A percentile compares a stretch with the other conserved stretches of the same genome.
Conservation (phyloP, 2,329 filamentous ascomycete genomes). For the Arthrinium phaeospermum region DNA sequence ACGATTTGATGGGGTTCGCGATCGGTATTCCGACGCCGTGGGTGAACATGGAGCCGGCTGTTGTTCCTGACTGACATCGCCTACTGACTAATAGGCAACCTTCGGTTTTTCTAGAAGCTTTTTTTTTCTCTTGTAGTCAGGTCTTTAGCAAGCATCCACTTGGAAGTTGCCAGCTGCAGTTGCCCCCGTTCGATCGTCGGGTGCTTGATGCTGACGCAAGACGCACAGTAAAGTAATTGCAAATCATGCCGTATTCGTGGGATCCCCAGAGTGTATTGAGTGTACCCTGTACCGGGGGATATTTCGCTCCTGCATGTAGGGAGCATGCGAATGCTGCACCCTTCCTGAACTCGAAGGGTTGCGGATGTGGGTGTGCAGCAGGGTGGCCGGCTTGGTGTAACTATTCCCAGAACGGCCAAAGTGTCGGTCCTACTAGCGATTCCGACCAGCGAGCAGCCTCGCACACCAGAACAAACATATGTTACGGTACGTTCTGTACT, state of each 20-base stretch:
- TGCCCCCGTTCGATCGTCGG: not conserved
- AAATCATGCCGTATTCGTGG: not conserved
- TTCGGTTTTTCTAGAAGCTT: not conserved
- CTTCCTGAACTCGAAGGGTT: not conserved
- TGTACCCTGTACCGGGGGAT: not conserved
- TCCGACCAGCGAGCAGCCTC: not conserved
- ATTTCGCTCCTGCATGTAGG: not conserved
- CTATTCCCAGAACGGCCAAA: not conserved
- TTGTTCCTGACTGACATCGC: not conserved
- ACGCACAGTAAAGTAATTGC: conserved; percentile 1
- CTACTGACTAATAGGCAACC: not conserved
- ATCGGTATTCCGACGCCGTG: conserved; percentile 13
- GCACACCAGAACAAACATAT: conserved; percentile 6
- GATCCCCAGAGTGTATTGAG: not conserved
- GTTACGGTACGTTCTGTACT: not conserved
- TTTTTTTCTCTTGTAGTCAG: not conserved
- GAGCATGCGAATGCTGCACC: not conserved
- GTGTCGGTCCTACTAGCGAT: conserved; percentile 13
- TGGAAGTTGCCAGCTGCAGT: not conserved
- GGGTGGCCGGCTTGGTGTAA: not conserved
- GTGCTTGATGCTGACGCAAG: not conserved
- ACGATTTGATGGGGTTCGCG: conserved; percentile 10
- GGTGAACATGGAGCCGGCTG: not conserved
- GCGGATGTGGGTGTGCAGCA: not conserved
- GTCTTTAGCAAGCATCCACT: not conserved